These are phyloP conservation scores for Porodaedalea pini DNA, from an alignment of 1,284 basidiomycete species.

Conservation along the genomic window DNA sequence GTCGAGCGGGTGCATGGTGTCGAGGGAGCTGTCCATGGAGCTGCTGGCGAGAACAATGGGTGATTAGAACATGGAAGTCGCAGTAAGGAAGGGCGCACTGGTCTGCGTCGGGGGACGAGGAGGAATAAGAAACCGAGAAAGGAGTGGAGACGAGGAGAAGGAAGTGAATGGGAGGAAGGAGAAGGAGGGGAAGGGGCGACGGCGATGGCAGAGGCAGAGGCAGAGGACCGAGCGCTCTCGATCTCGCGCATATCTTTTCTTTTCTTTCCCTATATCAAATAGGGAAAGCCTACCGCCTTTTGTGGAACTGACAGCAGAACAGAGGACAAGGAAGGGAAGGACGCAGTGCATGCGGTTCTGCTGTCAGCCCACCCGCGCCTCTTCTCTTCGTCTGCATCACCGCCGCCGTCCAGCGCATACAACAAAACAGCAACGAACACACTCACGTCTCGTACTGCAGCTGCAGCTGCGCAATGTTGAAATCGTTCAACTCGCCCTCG, in stretches of 20 bases:
- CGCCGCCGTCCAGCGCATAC: not conserved
- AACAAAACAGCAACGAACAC: not conserved
- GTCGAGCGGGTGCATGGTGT: not conserved
- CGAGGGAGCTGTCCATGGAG: not conserved
- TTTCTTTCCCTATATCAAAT: not conserved
- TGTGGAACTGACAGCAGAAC: too few species aligned
- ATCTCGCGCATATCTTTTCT: not conserved
- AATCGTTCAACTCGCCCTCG: constrained; percentile 12
- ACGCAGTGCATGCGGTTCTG: not conserved
- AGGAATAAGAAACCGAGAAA: not conserved
- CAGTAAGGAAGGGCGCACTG: not conserved
- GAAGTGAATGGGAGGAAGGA: not conserved
- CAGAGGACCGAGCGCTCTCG: not conserved
- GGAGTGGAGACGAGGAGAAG: not conserved
- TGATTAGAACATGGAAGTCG: not conserved
- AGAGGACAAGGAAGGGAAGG: not conserved
- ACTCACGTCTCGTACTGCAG: constrained; percentile 15
- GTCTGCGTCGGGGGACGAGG: not conserved
- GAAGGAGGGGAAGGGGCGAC: not conserved
- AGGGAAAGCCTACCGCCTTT: not conserved
- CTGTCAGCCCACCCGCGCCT: not conserved
- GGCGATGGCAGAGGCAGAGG: not conserved
- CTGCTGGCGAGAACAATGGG: not conserved
- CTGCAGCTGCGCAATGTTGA: constrained; percentile 17
- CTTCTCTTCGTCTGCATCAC: not conserved